A percentile compares a stretch with the other conserved stretches of the same genome.
phyloP scores from a whole-genome alignment of 2,329 filamentous ascomycete genomes.

The Corynespora cassiicola region DNA sequence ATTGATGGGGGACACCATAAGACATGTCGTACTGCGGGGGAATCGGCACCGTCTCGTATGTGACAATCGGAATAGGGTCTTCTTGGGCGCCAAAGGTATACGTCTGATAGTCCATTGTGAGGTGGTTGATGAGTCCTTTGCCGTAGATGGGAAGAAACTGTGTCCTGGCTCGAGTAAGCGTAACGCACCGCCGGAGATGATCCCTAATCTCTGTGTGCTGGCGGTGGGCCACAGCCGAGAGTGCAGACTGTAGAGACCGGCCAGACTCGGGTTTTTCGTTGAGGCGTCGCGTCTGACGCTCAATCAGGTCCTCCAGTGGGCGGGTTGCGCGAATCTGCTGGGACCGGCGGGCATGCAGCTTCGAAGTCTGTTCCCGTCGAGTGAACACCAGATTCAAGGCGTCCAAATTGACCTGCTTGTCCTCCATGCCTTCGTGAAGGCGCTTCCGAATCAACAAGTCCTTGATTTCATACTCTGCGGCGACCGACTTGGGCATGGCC shows the following conservation, averaged over 20 bases:
- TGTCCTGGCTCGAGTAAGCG: constrained; percentile 80
- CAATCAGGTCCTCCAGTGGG: constrained; percentile 72
- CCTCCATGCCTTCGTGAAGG: constrained; percentile 67
- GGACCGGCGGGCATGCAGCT: constrained; percentile 55
- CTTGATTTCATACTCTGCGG: constrained; percentile 75
- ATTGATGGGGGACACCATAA: constrained; percentile 4
- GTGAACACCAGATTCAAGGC: constrained; percentile 83
- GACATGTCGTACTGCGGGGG: constrained; percentile 6
- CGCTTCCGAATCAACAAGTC: constrained; percentile 73
- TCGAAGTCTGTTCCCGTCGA: constrained; percentile 66
- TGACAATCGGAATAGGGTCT: too few relatives aligned
- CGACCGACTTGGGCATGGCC: constrained; percentile 82
- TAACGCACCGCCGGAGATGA: constrained; percentile 80
- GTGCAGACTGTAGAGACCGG: constrained; percentile 70
- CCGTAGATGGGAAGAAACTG: constrained; percentile 85
- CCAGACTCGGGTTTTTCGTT: constrained; percentile 56
- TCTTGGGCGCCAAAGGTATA: constrained; percentile 43
- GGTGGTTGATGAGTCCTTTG: constrained; percentile 74
- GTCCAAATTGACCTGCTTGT: constrained; percentile 71
- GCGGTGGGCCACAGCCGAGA: constrained; percentile 72
- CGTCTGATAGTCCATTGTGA: constrained; percentile 64
- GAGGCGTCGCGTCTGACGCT: constrained; percentile 68
- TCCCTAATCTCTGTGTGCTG: constrained; percentile 71
- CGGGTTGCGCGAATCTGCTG: constrained; percentile 67
- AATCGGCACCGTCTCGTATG: constrained; percentile 13